Evolutionary conservation across 2,329 filamentous ascomycete genomes (phyloP).

Genomic region (Pseudocercospora macadamiae): DNA sequence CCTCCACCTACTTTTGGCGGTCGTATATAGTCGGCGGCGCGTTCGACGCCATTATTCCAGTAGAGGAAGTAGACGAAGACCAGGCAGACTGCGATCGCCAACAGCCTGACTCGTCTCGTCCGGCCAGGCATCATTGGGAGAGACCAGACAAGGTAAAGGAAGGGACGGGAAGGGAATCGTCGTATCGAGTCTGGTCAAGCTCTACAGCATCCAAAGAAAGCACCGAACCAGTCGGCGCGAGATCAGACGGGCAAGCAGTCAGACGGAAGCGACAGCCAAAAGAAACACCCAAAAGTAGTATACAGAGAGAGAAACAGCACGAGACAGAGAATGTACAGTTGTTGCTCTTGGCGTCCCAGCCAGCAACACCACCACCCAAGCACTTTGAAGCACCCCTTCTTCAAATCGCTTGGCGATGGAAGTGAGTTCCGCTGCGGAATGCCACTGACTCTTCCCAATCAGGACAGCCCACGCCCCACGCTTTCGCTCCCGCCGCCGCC

Average conservation of each 20-base stretch:
- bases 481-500: not conserved
- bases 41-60: constrained; percentile 22
- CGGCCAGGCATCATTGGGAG: constrained; percentile 33
- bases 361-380: not conserved
- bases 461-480: not conserved
- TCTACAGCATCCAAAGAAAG: not conserved
- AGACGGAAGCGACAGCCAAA: not conserved
- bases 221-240: constrained; percentile 5
- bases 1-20: constrained; percentile 25
- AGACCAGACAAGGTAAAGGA: too few relatives aligned
- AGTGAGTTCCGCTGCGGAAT: not conserved
- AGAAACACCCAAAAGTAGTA: not conserved
- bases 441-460: not conserved
- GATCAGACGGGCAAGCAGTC: not conserved
- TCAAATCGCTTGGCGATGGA: not conserved
- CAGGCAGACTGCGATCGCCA: constrained; percentile 31
- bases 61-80: constrained; percentile 33
- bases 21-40: constrained; percentile 20
- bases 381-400: not conserved
- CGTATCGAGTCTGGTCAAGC: too few relatives aligned
- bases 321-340: not conserved
- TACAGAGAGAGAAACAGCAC: not conserved
- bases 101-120: constrained; percentile 29
- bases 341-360: not conserved
- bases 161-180: not conserved